Percentiles rank a stretch among this genome's conserved stretches.
These are phyloP conservation scores for Nakaseomyces kungkrabaensis DNA, from an alignment of 1,139 yeast genomes.

Conservation along the genomic window DNA sequence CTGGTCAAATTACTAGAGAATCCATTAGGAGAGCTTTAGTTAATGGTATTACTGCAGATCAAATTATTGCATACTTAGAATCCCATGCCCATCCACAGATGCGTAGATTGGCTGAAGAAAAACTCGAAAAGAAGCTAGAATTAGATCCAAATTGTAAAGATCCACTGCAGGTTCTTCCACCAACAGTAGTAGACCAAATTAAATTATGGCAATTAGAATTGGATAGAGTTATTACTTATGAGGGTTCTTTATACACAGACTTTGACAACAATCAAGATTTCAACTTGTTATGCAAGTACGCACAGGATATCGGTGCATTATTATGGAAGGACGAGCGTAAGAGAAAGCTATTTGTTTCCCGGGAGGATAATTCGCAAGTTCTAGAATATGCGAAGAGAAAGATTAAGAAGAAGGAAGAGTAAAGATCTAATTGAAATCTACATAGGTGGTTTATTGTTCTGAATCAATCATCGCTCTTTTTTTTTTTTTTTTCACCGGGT, in stretches of 20 bases:
- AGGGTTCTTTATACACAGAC: conserved; percentile 83
- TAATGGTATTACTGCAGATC: conserved; percentile 93
- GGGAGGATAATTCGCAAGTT: conserved; percentile 81
- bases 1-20: conserved; percentile 89
- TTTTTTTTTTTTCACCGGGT: not conserved
- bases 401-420: conserved; percentile 20
- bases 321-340: conserved; percentile 72
- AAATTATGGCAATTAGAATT: conserved; percentile 92
- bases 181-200: conserved; percentile 93
- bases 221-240: conserved; percentile 82
- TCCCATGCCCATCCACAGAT: conserved; percentile 94
- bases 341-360: conserved; percentile 63
- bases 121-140: conserved; percentile 54
- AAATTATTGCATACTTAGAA: conserved; percentile 77
- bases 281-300: conserved; percentile 62
- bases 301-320: conserved; percentile 82
- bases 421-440: not conserved
- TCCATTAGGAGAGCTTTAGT: conserved; percentile 73
- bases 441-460: no score
- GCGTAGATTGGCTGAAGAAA: conserved; percentile 62
- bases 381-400: conserved; percentile 72
- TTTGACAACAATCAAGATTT: conserved; percentile 72
- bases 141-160: conserved; percentile 48
- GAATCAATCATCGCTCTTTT: no score
- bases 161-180: conserved; percentile 67